Conservation (phyloP, 2,329 filamentous ascomycete species). For the Verticillium nonalfalfae region DNA sequence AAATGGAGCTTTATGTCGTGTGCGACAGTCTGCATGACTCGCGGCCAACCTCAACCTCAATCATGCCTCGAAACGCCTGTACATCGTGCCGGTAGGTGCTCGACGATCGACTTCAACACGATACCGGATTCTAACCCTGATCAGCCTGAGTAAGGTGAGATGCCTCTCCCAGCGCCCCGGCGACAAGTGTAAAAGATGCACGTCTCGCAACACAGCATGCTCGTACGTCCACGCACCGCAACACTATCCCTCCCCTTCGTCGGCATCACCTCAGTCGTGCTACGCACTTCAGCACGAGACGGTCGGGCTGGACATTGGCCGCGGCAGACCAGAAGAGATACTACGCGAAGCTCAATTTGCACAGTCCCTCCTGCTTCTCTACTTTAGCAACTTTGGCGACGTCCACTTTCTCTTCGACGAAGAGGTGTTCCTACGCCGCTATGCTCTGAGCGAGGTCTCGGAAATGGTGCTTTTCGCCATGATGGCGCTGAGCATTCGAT, state of each 20-base stretch:
- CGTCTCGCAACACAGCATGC: neutral
- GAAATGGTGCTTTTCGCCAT: neutral
- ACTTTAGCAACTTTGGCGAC: neutral
- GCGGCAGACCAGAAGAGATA: neutral
- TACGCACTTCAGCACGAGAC: neutral
- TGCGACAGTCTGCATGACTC: neutral
- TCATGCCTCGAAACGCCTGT: neutral
- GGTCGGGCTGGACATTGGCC: neutral
- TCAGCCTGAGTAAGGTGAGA: neutral
- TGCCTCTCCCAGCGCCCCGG: neutral
- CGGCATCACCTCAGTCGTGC: neutral
- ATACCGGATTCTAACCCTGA: neutral
- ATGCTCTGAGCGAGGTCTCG: neutral
- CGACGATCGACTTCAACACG: neutral
- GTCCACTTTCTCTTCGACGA: neutral
- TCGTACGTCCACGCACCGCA: neutral
- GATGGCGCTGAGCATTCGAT: conserved; percentile 1
- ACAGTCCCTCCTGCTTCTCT: neutral
- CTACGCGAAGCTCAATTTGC: neutral
- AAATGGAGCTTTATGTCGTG: neutral
- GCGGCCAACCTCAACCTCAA: neutral
- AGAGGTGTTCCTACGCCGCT: neutral
- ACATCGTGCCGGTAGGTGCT: neutral
- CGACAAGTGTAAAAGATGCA: neutral
- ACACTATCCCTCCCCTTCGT: neutral